Conservation (phyloP, 2,329 filamentous ascomycete genomes). For the Aspergillus chevalieri region DNA sequence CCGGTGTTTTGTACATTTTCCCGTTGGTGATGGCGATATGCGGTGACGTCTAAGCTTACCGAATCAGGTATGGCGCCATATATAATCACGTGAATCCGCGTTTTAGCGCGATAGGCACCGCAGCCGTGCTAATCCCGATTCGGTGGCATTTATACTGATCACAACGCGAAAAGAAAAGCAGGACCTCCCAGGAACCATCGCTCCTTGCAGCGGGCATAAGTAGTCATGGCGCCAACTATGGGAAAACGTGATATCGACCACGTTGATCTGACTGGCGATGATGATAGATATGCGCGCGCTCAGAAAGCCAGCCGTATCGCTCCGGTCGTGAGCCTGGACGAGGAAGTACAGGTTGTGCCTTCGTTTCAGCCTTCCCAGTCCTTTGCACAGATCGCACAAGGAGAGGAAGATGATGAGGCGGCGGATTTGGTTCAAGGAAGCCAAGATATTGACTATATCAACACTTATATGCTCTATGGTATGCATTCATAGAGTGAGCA, state of each 20-base stretch:
- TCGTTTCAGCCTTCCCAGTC: conserved; percentile 24
- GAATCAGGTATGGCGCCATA: conserved; percentile 5
- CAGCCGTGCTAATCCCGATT: conserved; percentile 1
- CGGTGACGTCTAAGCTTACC: background rate
- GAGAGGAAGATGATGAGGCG: conserved; percentile 34
- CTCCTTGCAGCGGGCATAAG: background rate
- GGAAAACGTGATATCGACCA: conserved; percentile 20
- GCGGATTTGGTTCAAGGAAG: conserved; percentile 25
- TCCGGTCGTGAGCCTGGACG: conserved; percentile 15
- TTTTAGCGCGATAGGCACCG: conserved; percentile 5
- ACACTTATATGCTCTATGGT: conserved; percentile 35
- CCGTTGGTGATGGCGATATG: background rate
- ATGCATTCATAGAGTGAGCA: conserved; percentile 10
- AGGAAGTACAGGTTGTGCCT: conserved; percentile 24
- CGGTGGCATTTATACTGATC: background rate
- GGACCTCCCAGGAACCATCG: background rate
- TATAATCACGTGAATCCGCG: conserved; percentile 11
- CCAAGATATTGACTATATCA: conserved; percentile 31
- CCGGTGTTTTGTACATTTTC: too few relatives aligned
- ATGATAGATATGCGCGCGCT: conserved; percentile 5
- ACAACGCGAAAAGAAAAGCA: background rate
- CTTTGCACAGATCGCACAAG: conserved; percentile 4
- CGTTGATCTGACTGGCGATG: conserved; percentile 24
- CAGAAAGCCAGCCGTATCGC: conserved; percentile 7
- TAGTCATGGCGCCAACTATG: conserved; percentile 6